Base-by-base conservation (phyloP, 177 flowering plant species). In the Vitis hybrid region DNA sequence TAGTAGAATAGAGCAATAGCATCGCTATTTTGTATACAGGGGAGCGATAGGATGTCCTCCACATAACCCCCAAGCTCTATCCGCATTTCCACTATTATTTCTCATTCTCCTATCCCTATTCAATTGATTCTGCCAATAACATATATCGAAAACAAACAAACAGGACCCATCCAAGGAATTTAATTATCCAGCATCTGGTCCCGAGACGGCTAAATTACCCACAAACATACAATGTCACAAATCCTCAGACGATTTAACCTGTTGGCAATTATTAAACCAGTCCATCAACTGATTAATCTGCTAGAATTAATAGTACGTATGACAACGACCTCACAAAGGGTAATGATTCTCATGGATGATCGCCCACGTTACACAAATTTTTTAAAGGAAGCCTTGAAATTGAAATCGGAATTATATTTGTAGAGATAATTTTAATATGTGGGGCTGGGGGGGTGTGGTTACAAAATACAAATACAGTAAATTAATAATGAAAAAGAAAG, bases 141-240 rank as follows among this genome's bases (percentile, higher is more conserved):
- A 53, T 22, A 64, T 13, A 62, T 55, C 50, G 33, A 13, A 72
- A 66, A 66, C 2, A 62, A 66, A 59, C 61, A 72, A 1, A 57
- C 51, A 10, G 67, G 72, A 18, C 77, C 77, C 70, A 69, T 72
- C 65, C 67, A 22, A 70, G 57, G 66, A 64, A 69, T 68, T 39
- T 51, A 62, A 57, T 63, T 56, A 50, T 70, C 74, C 77, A 77
- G 70, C 75, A 68, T 16, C 8, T 48, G 75, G 76, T 19, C 76
- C 79, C 70, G 10, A 56, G 68, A 64, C 48, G 31, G 62, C 53
- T 50, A 51, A 71, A 2, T 66, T 68, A 48, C 18, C 65, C 71
- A 62, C 48, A 15, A 49, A 68, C 55, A 18, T 55, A 29, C 72
- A 68, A 26, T 19, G 13, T 18, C 67, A 50, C 33, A 5, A 62